Conservation (phyloP, 306 rosid genomes). For the Amphicarpaea edgeworthii region DNA sequence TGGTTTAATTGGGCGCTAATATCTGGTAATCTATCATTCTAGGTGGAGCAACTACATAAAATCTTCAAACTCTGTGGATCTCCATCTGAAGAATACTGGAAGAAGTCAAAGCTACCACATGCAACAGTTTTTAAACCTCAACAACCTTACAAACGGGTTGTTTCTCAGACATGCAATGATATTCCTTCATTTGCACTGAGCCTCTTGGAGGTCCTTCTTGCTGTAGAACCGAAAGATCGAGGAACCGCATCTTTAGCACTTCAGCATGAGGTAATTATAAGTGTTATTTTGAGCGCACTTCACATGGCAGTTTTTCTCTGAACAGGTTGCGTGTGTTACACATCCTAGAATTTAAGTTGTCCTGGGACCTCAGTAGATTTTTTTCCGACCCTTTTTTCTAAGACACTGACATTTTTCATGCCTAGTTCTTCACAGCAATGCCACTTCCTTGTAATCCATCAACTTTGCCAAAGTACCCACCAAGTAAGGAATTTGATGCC, state of each 20-base stretch:
- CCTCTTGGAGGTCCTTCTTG: constrained; percentile 78
- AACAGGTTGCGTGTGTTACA: constrained; percentile 10
- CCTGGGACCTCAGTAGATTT: background rate
- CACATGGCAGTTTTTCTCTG: background rate
- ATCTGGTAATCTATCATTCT: constrained; percentile 32
- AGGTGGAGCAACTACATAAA: constrained; percentile 98
- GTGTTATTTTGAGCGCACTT: constrained; percentile 30
- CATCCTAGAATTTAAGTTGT: constrained; percentile 3
- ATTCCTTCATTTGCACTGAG: constrained; percentile 67
- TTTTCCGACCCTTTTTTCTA: constrained; percentile 33
- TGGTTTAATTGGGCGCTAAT: constrained; percentile 41
- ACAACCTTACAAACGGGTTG: constrained; percentile 73
- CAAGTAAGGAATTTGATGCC: constrained; percentile 88
- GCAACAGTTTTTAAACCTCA: constrained; percentile 86
- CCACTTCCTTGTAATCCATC: constrained; percentile 85
- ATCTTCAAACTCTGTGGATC: constrained; percentile 94
- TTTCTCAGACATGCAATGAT: constrained; percentile 75
- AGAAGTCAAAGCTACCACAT: constrained; percentile 78
- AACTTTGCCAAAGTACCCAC: constrained; percentile 79
- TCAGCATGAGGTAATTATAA: constrained; percentile 68
- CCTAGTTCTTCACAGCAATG: constrained; percentile 73
- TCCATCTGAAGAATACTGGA: constrained; percentile 91
- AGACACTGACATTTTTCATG: constrained; percentile 32
- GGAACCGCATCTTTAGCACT: constrained; percentile 86
- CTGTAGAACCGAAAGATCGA: constrained; percentile 74